Conservation (phyloP, 176 grass and related monocot genomes). For the Avena sativa region DNA sequence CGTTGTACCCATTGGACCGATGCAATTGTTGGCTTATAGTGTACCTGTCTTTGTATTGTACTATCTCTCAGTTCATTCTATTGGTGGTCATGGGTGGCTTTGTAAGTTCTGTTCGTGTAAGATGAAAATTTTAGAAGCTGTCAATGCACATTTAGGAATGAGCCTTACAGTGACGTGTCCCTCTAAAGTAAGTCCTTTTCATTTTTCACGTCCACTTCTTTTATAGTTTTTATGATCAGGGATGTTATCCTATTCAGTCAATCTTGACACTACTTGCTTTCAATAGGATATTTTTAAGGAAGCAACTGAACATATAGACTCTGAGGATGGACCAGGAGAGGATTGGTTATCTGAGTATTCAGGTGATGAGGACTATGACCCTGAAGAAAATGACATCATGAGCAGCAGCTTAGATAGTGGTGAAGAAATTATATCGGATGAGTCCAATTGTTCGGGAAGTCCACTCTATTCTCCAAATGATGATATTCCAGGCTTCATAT, state of each 20-base stretch:
- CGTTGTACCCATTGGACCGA: neutral
- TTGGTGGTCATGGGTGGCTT: slow-evolving; percentile 68
- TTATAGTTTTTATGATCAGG: slow-evolving; percentile 35
- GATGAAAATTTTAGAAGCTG: slow-evolving; percentile 77
- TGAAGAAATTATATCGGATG: slow-evolving; percentile 59
- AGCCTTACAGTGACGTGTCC: slow-evolving; percentile 60
- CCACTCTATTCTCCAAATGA: slow-evolving; percentile 70
- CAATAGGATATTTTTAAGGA: slow-evolving; percentile 93
- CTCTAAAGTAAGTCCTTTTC: slow-evolving; percentile 59
- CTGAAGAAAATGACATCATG: slow-evolving; percentile 65
- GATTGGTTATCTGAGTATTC: slow-evolving; percentile 99
- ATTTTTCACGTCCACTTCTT: slow-evolving; percentile 35
- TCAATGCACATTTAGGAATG: slow-evolving; percentile 91
- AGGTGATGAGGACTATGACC: slow-evolving; percentile 92
- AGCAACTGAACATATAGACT: slow-evolving; percentile 58
- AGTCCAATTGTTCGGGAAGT: slow-evolving; percentile 69
- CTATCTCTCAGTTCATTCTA: slow-evolving; percentile 54
- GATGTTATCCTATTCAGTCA: slow-evolving; percentile 26
- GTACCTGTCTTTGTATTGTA: slow-evolving; percentile 43
- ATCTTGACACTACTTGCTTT: slow-evolving; percentile 28
- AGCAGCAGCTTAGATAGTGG: slow-evolving; percentile 51
- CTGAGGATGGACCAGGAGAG: slow-evolving; percentile 55
- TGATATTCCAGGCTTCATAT: slow-evolving; percentile 65
- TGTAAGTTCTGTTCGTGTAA: slow-evolving; percentile 92
- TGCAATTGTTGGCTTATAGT: slow-evolving; percentile 29